Evolutionary conservation across 2,329 filamentous ascomycete species (phyloP).

Genomic region (Colletotrichum destructivum): DNA sequence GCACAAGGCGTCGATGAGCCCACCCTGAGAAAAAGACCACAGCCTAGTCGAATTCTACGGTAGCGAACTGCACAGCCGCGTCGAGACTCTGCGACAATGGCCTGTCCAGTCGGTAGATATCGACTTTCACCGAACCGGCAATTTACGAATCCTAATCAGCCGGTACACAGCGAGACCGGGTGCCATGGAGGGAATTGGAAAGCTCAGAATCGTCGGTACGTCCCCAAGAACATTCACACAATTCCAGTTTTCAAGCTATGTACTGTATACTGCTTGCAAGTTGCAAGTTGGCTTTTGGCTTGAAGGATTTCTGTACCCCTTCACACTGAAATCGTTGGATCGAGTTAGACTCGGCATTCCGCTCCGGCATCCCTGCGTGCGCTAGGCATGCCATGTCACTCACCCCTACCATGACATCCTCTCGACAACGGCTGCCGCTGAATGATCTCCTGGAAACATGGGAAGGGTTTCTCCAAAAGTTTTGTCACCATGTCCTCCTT

Average conservation of each 20-base stretch:
- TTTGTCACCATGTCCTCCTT: slow-evolving; percentile 25
- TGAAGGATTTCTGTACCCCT: slow-evolving; percentile 23
- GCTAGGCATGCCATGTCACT: slow-evolving; percentile 15
- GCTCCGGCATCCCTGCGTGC: slow-evolving; percentile 36
- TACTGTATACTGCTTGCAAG: not conserved
- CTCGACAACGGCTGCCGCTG: slow-evolving; percentile 28
- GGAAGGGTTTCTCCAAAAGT: slow-evolving; percentile 29
- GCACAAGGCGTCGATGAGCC: not conserved
- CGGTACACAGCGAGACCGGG: slow-evolving; percentile 3
- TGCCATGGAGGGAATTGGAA: not conserved
- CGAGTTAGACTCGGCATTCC: slow-evolving; percentile 42
- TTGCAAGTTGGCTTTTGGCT: not conserved
- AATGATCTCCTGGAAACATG: slow-evolving; percentile 27
- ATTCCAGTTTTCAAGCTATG: not conserved
- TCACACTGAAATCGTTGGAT: slow-evolving; percentile 21
- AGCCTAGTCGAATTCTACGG: not conserved
- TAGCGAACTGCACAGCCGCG: slow-evolving; percentile 3
- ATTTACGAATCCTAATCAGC: slow-evolving; percentile 29
- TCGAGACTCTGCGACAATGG: not conserved
- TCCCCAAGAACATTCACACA: not conserved
- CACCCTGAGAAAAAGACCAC: too few relatives aligned
- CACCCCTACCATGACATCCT: slow-evolving; percentile 20
- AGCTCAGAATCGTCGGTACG: not conserved
- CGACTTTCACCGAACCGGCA: slow-evolving; percentile 2
- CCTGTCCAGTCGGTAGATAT: not conserved